These are phyloP conservation scores for Fusarium sp. DNA, from an alignment of 2,329 filamentous ascomycete species.

Conservation along the genomic window DNA sequence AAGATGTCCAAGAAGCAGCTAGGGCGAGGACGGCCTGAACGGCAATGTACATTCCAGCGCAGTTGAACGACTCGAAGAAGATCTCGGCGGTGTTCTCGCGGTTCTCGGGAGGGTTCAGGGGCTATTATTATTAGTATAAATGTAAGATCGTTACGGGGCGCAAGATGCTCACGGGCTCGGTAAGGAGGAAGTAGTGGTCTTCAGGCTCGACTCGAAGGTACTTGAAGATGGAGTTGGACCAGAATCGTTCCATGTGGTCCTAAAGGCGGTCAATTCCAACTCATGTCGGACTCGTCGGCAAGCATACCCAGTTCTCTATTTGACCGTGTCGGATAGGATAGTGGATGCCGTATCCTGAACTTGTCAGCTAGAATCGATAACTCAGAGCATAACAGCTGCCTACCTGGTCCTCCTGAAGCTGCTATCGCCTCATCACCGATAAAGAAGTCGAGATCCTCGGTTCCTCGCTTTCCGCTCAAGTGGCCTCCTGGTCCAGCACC, in stretches of 20 bases:
- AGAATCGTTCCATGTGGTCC: constrained; percentile 99
- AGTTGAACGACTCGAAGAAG: constrained; percentile 99
- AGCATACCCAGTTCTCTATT: constrained; percentile 95
- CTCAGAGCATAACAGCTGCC: constrained; percentile 41
- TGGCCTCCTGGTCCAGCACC: constrained; percentile 87
- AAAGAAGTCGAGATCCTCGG: constrained; percentile 98
- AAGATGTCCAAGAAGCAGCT: constrained; percentile 98
- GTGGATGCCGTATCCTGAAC: constrained; percentile 89
- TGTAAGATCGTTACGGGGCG: constrained; percentile 18
- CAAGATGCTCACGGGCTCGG: constrained; percentile 82
- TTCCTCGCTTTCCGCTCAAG: constrained; percentile 91
- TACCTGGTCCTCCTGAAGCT: constrained; percentile 86
- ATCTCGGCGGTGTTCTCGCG: constrained; percentile 99
- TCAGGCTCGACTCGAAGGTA: constrained; percentile 98
- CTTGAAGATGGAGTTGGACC: constrained; percentile 99
- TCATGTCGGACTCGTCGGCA: background rate
- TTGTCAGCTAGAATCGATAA: constrained; percentile 41
- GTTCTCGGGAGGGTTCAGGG: constrained; percentile 97
- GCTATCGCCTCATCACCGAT: constrained; percentile 96
- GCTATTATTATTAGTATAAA: constrained; percentile 65
- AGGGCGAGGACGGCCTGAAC: constrained; percentile 97
- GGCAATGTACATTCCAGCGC: constrained; percentile 97
- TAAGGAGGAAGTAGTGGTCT: constrained; percentile 98
- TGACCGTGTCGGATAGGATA: constrained; percentile 98
- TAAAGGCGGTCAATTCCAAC: constrained; percentile 58